Evolutionary conservation across 2,329 filamentous ascomycete genomes (phyloP), one percentile per base, ranked within the genome.

Genomic region (Aspergillus eucalypticola): DNA sequence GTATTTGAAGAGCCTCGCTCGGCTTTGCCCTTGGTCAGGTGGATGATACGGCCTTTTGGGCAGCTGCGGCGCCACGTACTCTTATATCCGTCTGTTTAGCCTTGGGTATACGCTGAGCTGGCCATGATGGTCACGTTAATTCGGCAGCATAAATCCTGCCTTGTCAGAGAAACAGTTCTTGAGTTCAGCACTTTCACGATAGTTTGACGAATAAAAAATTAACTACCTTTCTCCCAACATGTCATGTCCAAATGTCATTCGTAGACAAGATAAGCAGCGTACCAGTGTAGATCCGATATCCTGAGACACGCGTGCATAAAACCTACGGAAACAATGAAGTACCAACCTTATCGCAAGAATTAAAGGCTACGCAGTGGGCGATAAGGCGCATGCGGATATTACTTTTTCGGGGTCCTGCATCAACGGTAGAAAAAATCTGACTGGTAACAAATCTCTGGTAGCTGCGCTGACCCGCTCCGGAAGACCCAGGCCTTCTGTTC

Each of bases 181-280:
- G 68, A 73, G 70, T 72, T 69, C 65, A 66, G 69, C 69, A 66
- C 67, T 71, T 65, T 75, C 65, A 75, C 72, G 73, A 75, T 73
- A 71, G 71, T 73, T 70, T 75, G 71, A 75, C 69, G 73, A 75
- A 73, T 65, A 67, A 73, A 69, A 69, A 68, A 71, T 67, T 15
- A 29, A 35, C 35, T 52, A 52, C 55, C 49, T 56, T 58, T 32
- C 39, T 55, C 41, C 53, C 10, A 39, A 32, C 39, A 4, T 5
- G 5, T 13, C 3, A n/a, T 42, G 15, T 29, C 8, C 17, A 2
- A n/a, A 27, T 52, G 21, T 53, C 25, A n/a, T 41, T n/a, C 6
- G 50, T 27, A 49, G 21, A 27, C 8, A 8, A 29, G 13, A 27
- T 25, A 5, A 15, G 10, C 41, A 21, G 8, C 41, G 4, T 35